phyloP scores from a whole-genome alignment of 495 filamentous ascomycete genomes.

The Geopyxis carbonaria region DNA sequence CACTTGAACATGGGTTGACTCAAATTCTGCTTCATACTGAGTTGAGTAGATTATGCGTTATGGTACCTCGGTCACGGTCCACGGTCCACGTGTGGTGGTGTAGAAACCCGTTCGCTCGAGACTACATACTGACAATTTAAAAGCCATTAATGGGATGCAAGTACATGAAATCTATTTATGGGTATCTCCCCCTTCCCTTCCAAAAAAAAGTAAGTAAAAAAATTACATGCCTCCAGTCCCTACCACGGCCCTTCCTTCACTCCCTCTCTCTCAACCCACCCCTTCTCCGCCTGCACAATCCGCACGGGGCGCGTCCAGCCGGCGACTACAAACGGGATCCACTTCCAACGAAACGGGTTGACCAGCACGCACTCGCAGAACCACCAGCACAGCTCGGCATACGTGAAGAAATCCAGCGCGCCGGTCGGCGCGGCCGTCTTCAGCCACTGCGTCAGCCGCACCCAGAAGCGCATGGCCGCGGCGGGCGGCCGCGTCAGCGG shows the following conservation, averaged over 20 bases:
- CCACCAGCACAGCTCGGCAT: constrained; percentile 71
- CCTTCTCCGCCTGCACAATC: constrained; percentile 49
- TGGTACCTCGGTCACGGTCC: too few relatives aligned
- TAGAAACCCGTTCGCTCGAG: too few relatives aligned
- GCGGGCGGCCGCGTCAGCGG: constrained; percentile 53
- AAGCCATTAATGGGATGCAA: too few relatives aligned
- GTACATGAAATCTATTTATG: too few relatives aligned
- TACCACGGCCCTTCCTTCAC: constrained; percentile 6
- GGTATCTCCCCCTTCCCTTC: too few relatives aligned
- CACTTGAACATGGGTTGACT: too few relatives aligned
- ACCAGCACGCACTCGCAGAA: constrained; percentile 59
- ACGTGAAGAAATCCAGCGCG: constrained; percentile 79
- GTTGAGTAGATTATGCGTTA: too few relatives aligned
- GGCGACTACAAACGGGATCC: constrained; percentile 61
- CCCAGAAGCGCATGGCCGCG: constrained; percentile 69
- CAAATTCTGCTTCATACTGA: too few relatives aligned
- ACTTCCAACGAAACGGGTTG: constrained; percentile 77
- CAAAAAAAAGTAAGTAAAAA: too few relatives aligned
- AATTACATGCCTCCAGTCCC: neutral
- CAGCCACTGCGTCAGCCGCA: constrained; percentile 62
- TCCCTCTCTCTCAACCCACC: constrained; percentile 18
- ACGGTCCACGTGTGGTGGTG: too few relatives aligned
- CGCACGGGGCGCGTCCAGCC: constrained; percentile 46
- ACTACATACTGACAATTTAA: too few relatives aligned
- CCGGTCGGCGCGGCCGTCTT: constrained; percentile 50